Conservation (phyloP, 2,329 filamentous ascomycete genomes). For the Aureobasidium sp. region DNA sequence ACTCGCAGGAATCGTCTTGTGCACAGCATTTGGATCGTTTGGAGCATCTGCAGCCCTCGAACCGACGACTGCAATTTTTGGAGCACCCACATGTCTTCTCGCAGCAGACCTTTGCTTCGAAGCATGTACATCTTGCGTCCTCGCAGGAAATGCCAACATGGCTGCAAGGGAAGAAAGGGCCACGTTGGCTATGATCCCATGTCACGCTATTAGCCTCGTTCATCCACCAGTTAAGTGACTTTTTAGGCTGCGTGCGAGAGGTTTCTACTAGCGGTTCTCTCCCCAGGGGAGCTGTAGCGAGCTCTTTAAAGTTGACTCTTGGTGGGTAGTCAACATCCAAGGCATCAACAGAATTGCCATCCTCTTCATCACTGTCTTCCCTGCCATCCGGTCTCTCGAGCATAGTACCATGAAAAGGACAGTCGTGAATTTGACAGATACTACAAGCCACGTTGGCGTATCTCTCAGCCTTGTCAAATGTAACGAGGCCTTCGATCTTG, state of each 20-base stretch:
- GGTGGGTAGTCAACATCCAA: constrained; percentile 24
- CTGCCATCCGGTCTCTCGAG: constrained; percentile 20
- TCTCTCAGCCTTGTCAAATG: neutral
- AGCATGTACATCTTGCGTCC: constrained; percentile 55
- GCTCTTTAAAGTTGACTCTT: constrained; percentile 21
- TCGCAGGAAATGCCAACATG: constrained; percentile 59
- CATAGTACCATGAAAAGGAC: constrained; percentile 34
- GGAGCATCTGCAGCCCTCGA: constrained; percentile 33
- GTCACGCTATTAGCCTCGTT: constrained; percentile 13
- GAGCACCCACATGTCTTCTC: constrained; percentile 66
- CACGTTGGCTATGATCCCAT: constrained; percentile 34
- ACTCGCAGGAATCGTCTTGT: constrained; percentile 49
- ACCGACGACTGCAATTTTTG: constrained; percentile 45
- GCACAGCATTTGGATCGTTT: constrained; percentile 35
- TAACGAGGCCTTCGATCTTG: constrained; percentile 10
- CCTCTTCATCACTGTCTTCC: constrained; percentile 13
- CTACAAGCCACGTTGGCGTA: constrained; percentile 13
- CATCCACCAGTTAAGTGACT: constrained; percentile 4
- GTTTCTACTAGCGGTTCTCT: neutral
- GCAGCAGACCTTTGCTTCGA: constrained; percentile 53
- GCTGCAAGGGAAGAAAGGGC: constrained; percentile 55
- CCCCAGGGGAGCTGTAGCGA: constrained; percentile 12
- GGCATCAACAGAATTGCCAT: constrained; percentile 16
- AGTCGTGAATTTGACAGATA: constrained; percentile 23
- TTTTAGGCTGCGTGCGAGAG: neutral